Conservation (phyloP, 768 basidiomycete genomes). For the Lactarius psammicola region DNA sequence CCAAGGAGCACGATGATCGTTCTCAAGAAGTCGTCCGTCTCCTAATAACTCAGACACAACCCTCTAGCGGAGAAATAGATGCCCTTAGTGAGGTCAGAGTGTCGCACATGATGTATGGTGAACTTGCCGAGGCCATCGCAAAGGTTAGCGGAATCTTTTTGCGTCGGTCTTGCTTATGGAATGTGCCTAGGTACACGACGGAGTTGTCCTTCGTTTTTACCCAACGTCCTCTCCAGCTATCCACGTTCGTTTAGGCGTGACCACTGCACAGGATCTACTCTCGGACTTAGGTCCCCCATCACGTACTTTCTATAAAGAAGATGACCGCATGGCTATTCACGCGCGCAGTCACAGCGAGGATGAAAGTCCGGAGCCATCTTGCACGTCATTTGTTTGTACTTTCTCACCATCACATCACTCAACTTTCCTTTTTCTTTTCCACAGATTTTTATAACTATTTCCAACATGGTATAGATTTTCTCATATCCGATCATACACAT, state of each 20-base stretch:
- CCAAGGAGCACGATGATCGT: conserved; percentile 54
- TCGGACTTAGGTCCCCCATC: conserved; percentile 78
- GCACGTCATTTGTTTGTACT: conserved; percentile 35
- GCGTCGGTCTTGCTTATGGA: background rate
- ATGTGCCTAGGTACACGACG: conserved; percentile 61
- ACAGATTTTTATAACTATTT: conserved; percentile 93
- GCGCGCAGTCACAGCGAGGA: conserved; percentile 46
- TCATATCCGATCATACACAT: conserved; percentile 70
- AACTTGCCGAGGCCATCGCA: conserved; percentile 62
- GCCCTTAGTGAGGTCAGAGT: conserved; percentile 71
- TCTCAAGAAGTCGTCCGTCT: conserved; percentile 76
- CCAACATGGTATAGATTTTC: conserved; percentile 85
- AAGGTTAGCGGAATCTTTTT: conserved; percentile 46
- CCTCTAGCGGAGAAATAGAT: conserved; percentile 55
- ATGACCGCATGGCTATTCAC: conserved; percentile 85
- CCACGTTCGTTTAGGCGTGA: conserved; percentile 65
- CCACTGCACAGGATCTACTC: conserved; percentile 78
- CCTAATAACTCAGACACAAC: conserved; percentile 66
- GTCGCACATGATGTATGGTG: conserved; percentile 67
- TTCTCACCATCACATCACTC: conserved; percentile 8
- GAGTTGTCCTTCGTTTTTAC: conserved; percentile 67
- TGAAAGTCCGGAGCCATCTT: conserved; percentile 51
- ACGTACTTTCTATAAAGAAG: conserved; percentile 81
- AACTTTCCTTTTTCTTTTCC: background rate
- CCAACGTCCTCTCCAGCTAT: conserved; percentile 51